These are phyloP conservation scores for Camptophora hylomeconis DNA, from an alignment of 2,329 filamentous ascomycete genomes.

Conservation along the genomic window DNA sequence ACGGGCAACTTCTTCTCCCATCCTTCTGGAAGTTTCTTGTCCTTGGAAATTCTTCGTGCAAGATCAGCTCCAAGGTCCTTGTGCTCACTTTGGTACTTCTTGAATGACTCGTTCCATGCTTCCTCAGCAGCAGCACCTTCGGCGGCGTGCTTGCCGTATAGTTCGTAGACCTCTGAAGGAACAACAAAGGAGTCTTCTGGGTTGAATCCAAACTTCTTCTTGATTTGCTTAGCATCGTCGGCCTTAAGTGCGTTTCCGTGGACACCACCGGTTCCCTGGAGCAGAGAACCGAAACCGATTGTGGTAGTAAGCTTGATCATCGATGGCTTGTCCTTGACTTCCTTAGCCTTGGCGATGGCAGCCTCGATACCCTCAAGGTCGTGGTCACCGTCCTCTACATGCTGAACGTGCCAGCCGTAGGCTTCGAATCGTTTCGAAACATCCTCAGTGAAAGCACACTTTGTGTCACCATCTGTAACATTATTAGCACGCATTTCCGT, in stretches of 20 bases:
- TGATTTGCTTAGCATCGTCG: conserved; percentile 86
- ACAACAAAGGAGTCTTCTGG: conserved; percentile 86
- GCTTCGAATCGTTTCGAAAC: conserved; percentile 88
- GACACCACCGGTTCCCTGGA: conserved; percentile 87
- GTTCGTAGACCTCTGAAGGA: conserved; percentile 85
- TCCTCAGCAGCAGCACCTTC: conserved; percentile 80
- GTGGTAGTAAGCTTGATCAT: conserved; percentile 95
- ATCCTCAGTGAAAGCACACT: conserved; percentile 93
- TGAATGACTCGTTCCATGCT: conserved; percentile 89
- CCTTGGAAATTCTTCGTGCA: conserved; percentile 61
- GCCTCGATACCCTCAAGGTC: conserved; percentile 79
- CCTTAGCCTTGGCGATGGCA: conserved; percentile 72
- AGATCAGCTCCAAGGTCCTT: conserved; percentile 71
- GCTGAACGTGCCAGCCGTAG: conserved; percentile 88
- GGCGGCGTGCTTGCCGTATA: conserved; percentile 71
- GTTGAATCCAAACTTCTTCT: conserved; percentile 92
- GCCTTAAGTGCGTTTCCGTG: conserved; percentile 93
- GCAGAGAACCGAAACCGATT: conserved; percentile 88
- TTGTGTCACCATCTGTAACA: conserved; percentile 72
- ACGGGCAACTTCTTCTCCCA: conserved; percentile 91
- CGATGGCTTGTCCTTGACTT: conserved; percentile 89
- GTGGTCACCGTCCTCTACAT: conserved; percentile 75
- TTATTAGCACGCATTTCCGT: conserved; percentile 1
- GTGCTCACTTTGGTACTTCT: conserved; percentile 72
- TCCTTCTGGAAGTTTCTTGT: conserved; percentile 64